Conservation (phyloP, 768 basidiomycete species). For the Pulveroboletus sp. region DNA sequence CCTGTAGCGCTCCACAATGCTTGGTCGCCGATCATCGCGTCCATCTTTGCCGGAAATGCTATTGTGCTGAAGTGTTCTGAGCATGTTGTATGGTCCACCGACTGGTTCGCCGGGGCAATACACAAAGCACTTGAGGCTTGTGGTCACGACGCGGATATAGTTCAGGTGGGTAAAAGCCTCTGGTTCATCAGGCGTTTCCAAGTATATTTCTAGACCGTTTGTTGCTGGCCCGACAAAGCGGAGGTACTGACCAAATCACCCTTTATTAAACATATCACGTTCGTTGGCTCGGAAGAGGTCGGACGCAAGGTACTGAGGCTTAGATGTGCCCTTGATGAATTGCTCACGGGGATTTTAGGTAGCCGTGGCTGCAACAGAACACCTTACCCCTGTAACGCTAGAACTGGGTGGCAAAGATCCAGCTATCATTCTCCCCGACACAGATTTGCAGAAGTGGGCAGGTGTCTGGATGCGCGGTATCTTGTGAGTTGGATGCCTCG, state of each 20-base stretch:
- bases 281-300: slow-evolving; percentile 79
- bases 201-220: slow-evolving; percentile 52
- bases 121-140: slow-evolving; percentile 71
- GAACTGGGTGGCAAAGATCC: slow-evolving; percentile 97
- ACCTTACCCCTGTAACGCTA: slow-evolving; percentile 87
- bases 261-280: slow-evolving; percentile 88
- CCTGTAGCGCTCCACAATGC: slow-evolving; percentile 84
- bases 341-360: slow-evolving; percentile 45
- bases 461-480: slow-evolving; percentile 87
- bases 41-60: slow-evolving; percentile 86
- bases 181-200: background rate
- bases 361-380: slow-evolving; percentile 75
- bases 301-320: slow-evolving; percentile 57
- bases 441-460: slow-evolving; percentile 75
- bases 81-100: slow-evolving; percentile 87
- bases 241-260: slow-evolving; percentile 74
- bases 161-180: slow-evolving; percentile 54
- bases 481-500: slow-evolving; percentile 56
- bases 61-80: slow-evolving; percentile 91
- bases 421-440: slow-evolving; percentile 80
- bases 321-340: background rate
- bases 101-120: slow-evolving; percentile 78
- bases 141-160: slow-evolving; percentile 80
- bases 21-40: slow-evolving; percentile 89
- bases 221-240: slow-evolving; percentile 86